Conservation (phyloP, 306 rosid genomes). For the Dryas drummondii region DNA sequence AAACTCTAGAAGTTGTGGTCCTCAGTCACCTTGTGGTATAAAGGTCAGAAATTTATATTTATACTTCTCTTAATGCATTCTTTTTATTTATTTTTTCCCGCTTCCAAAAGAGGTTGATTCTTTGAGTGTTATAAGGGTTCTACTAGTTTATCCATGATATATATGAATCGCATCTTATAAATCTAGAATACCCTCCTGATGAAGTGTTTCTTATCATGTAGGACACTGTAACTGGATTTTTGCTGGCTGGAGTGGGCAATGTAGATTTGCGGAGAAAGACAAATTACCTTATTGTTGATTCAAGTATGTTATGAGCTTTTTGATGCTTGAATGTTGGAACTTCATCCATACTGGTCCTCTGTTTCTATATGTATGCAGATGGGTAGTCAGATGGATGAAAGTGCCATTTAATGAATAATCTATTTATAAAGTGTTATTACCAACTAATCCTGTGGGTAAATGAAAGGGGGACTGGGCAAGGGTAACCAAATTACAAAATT, state of each 20-base stretch:
- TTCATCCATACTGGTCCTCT: background rate
- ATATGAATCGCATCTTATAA: conserved; percentile 1
- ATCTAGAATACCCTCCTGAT: background rate
- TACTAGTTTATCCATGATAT: background rate
- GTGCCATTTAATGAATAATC: background rate
- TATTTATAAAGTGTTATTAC: background rate
- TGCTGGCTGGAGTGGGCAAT: conserved; percentile 95
- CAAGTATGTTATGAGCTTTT: conserved; percentile 54
- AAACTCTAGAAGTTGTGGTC: background rate
- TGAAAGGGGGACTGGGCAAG: background rate
- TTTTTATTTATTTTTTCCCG: background rate
- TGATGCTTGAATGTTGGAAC: background rate
- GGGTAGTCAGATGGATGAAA: background rate
- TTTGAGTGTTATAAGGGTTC: background rate
- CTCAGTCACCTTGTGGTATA: background rate
- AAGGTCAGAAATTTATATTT: background rate
- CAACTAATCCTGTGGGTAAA: background rate
- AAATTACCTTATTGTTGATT: conserved; percentile 88
- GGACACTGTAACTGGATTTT: conserved; percentile 93
- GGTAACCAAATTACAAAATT: background rate
- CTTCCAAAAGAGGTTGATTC: background rate
- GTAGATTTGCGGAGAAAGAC: conserved; percentile 93
- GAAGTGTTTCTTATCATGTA: conserved; percentile 18
- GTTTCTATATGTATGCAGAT: background rate
- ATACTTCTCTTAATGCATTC: background rate